Evolutionary conservation across 2,329 filamentous ascomycete genomes (phyloP), one percentile per base, ranked within the genome.

Genomic region (Fusarium oxysporum): DNA sequence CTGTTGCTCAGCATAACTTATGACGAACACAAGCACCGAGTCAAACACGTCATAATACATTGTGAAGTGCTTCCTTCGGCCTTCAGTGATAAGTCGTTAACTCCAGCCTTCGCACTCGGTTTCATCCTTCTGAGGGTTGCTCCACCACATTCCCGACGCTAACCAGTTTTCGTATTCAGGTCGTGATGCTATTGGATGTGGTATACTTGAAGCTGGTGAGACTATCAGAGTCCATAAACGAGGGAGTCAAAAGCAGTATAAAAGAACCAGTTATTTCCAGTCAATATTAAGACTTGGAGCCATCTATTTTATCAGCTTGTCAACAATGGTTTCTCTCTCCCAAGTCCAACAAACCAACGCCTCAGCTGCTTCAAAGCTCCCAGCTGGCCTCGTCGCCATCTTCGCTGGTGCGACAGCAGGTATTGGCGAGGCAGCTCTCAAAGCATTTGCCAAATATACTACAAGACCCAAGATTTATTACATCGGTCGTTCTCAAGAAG

Each of bases 391-490:
- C 8, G 83, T 86, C 7, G 85, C 83, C 48, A 83, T 88, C 32
- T 89, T 89, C 62, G 83, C 87, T 8, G 87, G 88, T 38, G 88
- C 84, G 33, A 90, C 87, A 8, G 83, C 83, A 41, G 88, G 88
- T n/a, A 88, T 90, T 47, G 87, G 87, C 12, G 81, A 86, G 66
- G 78, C 82, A 17, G 83, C 86, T 1, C 77, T 89, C 21, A 85
- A 84, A 57, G 77, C 82, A 28, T 85, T 89, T 44, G 82, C 83
- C 16, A 81, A 83, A 44, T 73, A 83, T 23, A 78, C 84, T 5
- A 64, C 71, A 5, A 76, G 73, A 2, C 87, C 88, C 1, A 84
- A 79, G 23, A 81, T 88, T 35, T 90, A 90, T 76, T 82, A 89
- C 41, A 71, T 89, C 43, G 87, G 87, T 2, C 84, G 88, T 3